A percentile compares a stretch with the other conserved stretches of the same genome.
Conservation (phyloP, 176 grass and related monocot genomes). For the Luzula sylvatica region DNA sequence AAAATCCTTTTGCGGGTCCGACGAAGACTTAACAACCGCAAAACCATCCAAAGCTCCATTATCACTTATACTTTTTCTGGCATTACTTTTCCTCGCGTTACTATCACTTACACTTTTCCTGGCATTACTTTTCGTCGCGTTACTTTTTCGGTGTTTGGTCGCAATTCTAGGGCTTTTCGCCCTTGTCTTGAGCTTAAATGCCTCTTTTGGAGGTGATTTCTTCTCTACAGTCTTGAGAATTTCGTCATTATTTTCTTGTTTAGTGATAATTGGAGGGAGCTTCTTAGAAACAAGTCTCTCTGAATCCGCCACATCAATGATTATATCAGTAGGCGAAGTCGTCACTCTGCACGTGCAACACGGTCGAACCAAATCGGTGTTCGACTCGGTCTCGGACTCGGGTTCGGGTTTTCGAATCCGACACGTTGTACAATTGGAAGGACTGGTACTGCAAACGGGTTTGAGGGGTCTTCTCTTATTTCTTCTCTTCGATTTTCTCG, state of each 20-base stretch:
- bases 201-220: constrained; percentile 3
- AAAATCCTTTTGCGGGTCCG: constrained; percentile 27
- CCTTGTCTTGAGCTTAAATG: background rate
- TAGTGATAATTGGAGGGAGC: constrained; percentile 24
- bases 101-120: too few relatives aligned
- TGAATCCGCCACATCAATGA: constrained; percentile 13
- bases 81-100: background rate
- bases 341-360: constrained; percentile 19
- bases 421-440: background rate
- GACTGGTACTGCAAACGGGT: background rate
- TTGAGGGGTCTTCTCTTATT: background rate
- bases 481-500: constrained; percentile 20
- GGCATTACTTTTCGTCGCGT: background rate
- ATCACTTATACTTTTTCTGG: too few relatives aligned
- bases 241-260: background rate
- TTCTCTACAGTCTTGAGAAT: background rate
- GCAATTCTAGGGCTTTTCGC: background rate
- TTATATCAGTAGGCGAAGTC: constrained; percentile 26
- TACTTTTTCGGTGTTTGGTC: background rate
- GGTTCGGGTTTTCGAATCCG: constrained; percentile 2
- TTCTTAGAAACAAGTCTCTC: constrained; percentile 1
- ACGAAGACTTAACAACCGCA: constrained; percentile 24
- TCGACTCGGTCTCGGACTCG: constrained; percentile 1
- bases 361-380: constrained; percentile 2
- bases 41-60: constrained; percentile 6